phyloP scores from a whole-genome alignment of 2,329 filamentous ascomycete species.

The Calycina herbarum region DNA sequence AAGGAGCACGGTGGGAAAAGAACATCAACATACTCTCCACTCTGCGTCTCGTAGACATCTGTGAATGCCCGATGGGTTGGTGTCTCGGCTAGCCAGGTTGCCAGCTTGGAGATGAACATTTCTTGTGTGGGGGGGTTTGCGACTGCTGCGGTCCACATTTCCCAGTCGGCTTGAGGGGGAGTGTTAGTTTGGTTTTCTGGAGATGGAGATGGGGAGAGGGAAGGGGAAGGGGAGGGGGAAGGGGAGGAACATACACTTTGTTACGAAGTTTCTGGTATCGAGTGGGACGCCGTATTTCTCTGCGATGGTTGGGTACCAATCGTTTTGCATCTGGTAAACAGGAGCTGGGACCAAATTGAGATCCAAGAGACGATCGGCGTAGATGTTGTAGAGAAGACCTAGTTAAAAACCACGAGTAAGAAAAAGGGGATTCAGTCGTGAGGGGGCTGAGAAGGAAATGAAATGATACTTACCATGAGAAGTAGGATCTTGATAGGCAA shows the following conservation, averaged over 20 bases:
- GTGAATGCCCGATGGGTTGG: constrained; percentile 70
- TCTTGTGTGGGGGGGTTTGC: constrained; percentile 59
- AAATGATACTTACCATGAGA: constrained; percentile 39
- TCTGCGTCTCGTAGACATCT: constrained; percentile 73
- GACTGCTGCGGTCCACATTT: constrained; percentile 80
- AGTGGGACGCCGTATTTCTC: constrained; percentile 78
- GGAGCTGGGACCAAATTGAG: constrained; percentile 73
- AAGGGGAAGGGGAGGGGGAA: background rate
- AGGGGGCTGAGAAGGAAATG: background rate
- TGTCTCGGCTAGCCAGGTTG: constrained; percentile 75
- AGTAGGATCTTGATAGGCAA: constrained; percentile 69
- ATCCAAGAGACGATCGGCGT: constrained; percentile 74
- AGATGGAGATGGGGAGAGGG: background rate
- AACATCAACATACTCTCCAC: constrained; percentile 66
- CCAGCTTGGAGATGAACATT: constrained; percentile 69
- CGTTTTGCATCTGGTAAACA: constrained; percentile 75
- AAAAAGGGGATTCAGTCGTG: background rate
- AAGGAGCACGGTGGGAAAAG: background rate
- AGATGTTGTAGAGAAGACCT: constrained; percentile 73
- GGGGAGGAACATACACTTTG: constrained; percentile 57
- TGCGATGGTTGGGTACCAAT: constrained; percentile 72
- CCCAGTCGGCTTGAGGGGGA: constrained; percentile 62
- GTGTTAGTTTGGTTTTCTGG: background rate
- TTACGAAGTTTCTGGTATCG: constrained; percentile 77
- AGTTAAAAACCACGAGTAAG: background rate